phyloP scores from a whole-genome alignment of 1,139 yeast genomes.

The Zygosaccharomyces sapae region DNA sequence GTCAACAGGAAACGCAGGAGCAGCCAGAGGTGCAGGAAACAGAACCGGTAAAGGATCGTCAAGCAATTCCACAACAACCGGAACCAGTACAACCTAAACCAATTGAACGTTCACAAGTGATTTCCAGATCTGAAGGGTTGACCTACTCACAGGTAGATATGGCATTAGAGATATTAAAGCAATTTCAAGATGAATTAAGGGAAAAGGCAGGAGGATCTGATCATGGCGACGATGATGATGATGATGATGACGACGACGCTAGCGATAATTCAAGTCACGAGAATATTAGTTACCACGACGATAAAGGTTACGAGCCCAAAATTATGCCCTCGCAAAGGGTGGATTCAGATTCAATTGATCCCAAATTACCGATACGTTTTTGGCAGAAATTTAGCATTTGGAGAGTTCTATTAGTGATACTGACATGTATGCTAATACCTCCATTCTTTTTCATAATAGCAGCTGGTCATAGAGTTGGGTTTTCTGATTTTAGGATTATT shows the following conservation, averaged over 20 bases:
- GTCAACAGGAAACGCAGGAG: neutral
- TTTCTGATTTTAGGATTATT: constrained; percentile 24
- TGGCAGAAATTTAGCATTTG: constrained; percentile 15
- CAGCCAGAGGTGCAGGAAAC: too few species aligned
- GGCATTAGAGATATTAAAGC: constrained; percentile 9
- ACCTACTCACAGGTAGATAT: constrained; percentile 17
- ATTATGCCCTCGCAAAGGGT: constrained; percentile 24
- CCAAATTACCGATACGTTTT: constrained; percentile 1
- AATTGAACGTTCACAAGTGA: neutral
- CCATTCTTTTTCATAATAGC: constrained; percentile 32
- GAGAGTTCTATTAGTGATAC: constrained; percentile 18
- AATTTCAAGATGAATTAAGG: constrained; percentile 10
- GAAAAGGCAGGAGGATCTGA: neutral
- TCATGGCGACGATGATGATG: neutral
- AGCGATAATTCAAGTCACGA: neutral
- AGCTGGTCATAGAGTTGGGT: constrained; percentile 19
- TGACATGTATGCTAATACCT: constrained; percentile 25
- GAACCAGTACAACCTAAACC: neutral
- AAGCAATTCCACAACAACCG: neutral
- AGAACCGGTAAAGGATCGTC: neutral
- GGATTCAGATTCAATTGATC: constrained; percentile 21
- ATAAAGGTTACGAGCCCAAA: constrained; percentile 2
- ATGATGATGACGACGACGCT: neutral
- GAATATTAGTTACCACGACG: neutral
- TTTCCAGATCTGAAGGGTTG: constrained; percentile 9